Conservation (phyloP, 805 yeast species). For the Suhomyces vadensis region DNA sequence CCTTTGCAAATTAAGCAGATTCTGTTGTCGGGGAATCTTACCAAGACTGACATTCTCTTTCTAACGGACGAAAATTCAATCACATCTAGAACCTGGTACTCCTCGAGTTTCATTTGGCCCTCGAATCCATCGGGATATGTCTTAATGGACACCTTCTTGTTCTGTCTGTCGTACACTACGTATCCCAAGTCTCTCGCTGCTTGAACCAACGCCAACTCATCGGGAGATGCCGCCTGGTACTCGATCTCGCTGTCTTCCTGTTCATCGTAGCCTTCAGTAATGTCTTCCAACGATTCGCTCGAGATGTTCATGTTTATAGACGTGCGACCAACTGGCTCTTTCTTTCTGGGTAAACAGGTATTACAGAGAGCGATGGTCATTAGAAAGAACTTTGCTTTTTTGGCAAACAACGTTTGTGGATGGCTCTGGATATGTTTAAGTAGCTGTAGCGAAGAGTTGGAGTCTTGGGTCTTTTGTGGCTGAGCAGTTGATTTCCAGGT, state of each 20-base stretch:
- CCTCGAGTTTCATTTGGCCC: constrained; percentile 59
- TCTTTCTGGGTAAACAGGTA: constrained; percentile 75
- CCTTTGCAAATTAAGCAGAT: constrained; percentile 88
- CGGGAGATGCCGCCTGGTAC: constrained; percentile 96
- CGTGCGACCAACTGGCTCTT: constrained; percentile 4
- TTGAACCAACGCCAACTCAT: constrained; percentile 87
- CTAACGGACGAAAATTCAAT: constrained; percentile 86
- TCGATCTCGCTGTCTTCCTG: constrained; percentile 43
- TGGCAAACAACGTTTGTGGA: constrained; percentile 70
- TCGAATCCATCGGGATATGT: constrained; percentile 85
- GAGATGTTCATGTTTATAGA: constrained; percentile 11
- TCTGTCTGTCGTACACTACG: constrained; percentile 71
- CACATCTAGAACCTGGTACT: constrained; percentile 72
- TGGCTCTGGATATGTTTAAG: constrained; percentile 67
- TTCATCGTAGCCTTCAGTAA: constrained; percentile 13
- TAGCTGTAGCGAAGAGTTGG: constrained; percentile 59
- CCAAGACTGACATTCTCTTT: constrained; percentile 91
- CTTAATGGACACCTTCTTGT: constrained; percentile 61
- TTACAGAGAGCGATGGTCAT: constrained; percentile 85
- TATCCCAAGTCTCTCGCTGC: constrained; percentile 97
- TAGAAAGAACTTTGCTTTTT: constrained; percentile 75
- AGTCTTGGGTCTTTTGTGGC: constrained; percentile 42
- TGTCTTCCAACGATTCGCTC: neutral
- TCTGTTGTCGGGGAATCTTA: constrained; percentile 72
- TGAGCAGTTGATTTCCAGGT: constrained; percentile 53